These are phyloP conservation scores for Aquilaria agallochum DNA, from an alignment of 441 rosid genomes.

Conservation along the genomic window DNA sequence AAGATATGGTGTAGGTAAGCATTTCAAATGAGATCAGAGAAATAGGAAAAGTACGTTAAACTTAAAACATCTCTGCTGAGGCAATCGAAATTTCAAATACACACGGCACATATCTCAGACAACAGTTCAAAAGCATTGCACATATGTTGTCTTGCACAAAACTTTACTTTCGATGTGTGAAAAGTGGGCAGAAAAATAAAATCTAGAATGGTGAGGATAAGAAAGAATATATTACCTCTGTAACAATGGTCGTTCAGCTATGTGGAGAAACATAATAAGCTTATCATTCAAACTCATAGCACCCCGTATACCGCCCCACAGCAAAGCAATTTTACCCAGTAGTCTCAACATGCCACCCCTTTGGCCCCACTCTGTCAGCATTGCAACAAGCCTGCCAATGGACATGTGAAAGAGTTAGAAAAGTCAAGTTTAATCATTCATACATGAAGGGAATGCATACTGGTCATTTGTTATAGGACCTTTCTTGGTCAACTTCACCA, in stretches of 20 bases:
- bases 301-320: constrained; percentile 99
- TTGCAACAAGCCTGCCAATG: constrained; percentile 72
- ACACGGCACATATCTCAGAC: background rate
- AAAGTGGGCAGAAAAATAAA: background rate
- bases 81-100: background rate
- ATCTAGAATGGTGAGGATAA: background rate
- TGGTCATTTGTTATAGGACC: constrained; percentile 37
- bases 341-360: constrained; percentile 90
- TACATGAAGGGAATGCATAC: constrained; percentile 5
- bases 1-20: background rate
- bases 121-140: constrained; percentile 5
- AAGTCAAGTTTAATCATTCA: constrained; percentile 5
- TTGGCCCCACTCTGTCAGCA: constrained; percentile 90
- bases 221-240: constrained; percentile 55
- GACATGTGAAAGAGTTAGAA: constrained; percentile 14
- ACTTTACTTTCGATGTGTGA: background rate
- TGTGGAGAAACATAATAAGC: constrained; percentile 70
- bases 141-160: background rate
- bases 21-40: background rate
- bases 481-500: constrained; percentile 97
- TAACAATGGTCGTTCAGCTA: constrained; percentile 79
- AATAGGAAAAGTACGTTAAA: constrained; percentile 1
- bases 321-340: constrained; percentile 91
- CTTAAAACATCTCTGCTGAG: too few species aligned
- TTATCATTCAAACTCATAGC: constrained; percentile 90